Base-by-base conservation (phyloP, 2,329 filamentous ascomycete genomes). In the Fusarium buxicola region DNA sequence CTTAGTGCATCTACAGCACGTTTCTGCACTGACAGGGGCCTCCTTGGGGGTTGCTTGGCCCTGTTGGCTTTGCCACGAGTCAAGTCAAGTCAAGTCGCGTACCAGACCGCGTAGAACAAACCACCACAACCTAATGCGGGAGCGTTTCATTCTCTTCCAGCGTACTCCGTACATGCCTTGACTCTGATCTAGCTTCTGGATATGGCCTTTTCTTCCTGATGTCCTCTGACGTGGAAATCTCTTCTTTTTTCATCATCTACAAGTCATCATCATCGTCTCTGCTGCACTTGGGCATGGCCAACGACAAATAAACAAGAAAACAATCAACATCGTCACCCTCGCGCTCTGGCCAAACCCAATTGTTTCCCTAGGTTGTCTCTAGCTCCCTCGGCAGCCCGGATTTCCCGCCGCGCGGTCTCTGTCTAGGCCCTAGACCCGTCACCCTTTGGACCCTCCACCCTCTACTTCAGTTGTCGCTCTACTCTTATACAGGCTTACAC, bases 331-430 rank as follows among this genome's bases (percentile, higher is more conserved):
- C 39, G 49, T 65, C 52, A 51, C 46, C 34, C 24, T 47, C 31
- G 6, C 53, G 34, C 44, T 43, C 30, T 41, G 34, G 32, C 21
- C 41, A 49, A 65, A 62, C 43, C 53, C 52, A 47, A 65, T 62
- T 55, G 52, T 65, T 54, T 58, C 41, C 44, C 55, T n/a, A n/a
- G n/a, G n/a, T 60, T 41, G 44, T 50, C 35, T 43, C 36, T 66
- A 65, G 62, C 62, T 66, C 50, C 62, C 63, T 65, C 54, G 47
- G 50, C 57, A 36, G 62, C 44, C 61, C 62, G 52, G 58, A 43
- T 63, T 63, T 63, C 58, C 63, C 63, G 63, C 63, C 43, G 63
- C 58, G 62, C 48, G 46, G 58, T 63, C 53, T 66, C 55, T 55
- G 43, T 52, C 50, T 66, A 56, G 63, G 55, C 62, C 43, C 58